These are phyloP conservation scores for Paracoccidioides brasiliensis DNA, from an alignment of 2,329 filamentous ascomycete genomes.

Conservation along the genomic window DNA sequence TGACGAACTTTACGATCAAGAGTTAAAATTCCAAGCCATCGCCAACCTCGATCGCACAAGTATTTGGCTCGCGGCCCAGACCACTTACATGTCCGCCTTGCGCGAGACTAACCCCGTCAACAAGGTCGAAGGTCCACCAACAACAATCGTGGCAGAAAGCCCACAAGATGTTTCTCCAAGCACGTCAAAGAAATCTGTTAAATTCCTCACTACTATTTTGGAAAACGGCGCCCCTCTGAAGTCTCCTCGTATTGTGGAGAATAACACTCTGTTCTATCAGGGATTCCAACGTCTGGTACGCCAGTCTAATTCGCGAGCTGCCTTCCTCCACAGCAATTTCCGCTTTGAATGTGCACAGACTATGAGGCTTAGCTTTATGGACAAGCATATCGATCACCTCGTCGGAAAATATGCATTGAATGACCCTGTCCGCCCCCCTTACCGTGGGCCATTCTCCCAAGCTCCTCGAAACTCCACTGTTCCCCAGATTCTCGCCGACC, in stretches of 20 bases:
- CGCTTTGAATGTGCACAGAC: slow-evolving; percentile 84
- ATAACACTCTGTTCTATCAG: slow-evolving; percentile 74
- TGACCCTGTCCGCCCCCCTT: slow-evolving; percentile 55
- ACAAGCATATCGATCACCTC: slow-evolving; percentile 65
- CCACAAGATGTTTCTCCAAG: slow-evolving; percentile 11
- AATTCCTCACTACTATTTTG: slow-evolving; percentile 22
- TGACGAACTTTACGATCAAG: slow-evolving; percentile 60
- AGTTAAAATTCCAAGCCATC: slow-evolving; percentile 56
- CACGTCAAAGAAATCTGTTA: slow-evolving; percentile 18
- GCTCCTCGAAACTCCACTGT: slow-evolving; percentile 56
- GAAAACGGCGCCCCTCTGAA: slow-evolving; percentile 30
- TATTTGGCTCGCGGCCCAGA: slow-evolving; percentile 74
- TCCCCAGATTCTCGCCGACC: slow-evolving; percentile 44
- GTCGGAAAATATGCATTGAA: slow-evolving; percentile 73
- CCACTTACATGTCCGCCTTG: slow-evolving; percentile 58
- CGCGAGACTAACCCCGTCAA: slow-evolving; percentile 42
- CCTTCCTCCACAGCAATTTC: slow-evolving; percentile 70
- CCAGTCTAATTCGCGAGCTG: slow-evolving; percentile 50
- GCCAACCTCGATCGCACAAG: slow-evolving; percentile 75
- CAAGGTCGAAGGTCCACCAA: slow-evolving; percentile 24
- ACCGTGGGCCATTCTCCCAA: slow-evolving; percentile 57
- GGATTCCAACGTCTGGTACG: slow-evolving; percentile 54
- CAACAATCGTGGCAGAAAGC: slow-evolving; percentile 9
- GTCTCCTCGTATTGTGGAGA: slow-evolving; percentile 35
- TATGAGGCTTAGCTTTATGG: slow-evolving; percentile 59